Evolutionary conservation across 495 filamentous ascomycete genomes (phyloP), one percentile per base, ranked within the genome.

Genomic region (Penicillium bovifimosum): DNA sequence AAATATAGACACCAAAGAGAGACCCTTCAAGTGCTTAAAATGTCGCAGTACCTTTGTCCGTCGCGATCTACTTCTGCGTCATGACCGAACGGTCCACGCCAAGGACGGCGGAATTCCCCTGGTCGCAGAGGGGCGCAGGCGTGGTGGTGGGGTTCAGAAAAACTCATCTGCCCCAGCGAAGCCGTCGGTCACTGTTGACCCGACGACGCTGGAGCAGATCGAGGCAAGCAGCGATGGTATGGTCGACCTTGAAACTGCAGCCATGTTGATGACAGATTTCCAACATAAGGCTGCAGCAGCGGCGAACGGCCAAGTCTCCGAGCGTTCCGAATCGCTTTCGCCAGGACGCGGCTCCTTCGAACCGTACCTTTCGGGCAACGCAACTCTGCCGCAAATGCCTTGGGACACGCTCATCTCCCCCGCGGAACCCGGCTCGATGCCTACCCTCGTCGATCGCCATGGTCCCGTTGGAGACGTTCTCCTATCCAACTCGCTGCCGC

Each of bases 41-140:
- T 98, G 93, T 74, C 82, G 91, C 62, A 97, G 93, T 78, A 98
- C 93, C 52, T 98, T 98, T 63, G 93, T 98, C 57, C 87, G 93
- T 68, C 87, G 93, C 73, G 93, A 98, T 73, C 80, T 98, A 20
- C 82, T 98, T 32, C 82, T 98, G 55, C 90, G 93, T 69, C 93
- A 98, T 75, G 93, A 98, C 68, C 89, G 93, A 60, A 98, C 93
- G 50, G 93, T 98, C 46, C 93, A 98, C 71, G 93, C 93, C 50
- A 98, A 98, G 72, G 93, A 98, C 80, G 95, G 95, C 60, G 93
- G 95, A 51, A 82, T 95, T 24, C 93, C 93, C 56, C 82, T 98
- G 14, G 89, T 91, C 66, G 95, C 91, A 69, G 93, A 98, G 66
- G 86, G 87, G 41, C 96, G 96, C 76, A 86, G 91, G 69, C 86